phyloP scores from a whole-genome alignment of 306 rosid species.

The Dalbergia cochinchinensis region DNA sequence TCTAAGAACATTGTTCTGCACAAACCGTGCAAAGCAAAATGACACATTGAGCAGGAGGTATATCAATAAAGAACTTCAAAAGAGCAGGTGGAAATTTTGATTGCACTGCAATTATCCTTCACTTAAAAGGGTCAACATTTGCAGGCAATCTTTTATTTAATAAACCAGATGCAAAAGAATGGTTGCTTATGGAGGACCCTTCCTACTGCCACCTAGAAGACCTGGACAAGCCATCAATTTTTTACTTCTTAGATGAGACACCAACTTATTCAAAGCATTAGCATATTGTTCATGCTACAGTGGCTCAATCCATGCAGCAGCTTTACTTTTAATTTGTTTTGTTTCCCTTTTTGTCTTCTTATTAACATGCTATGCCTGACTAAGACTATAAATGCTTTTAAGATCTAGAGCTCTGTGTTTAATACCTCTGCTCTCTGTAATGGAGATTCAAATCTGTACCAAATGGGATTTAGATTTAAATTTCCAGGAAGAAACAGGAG shows the following conservation, averaged over 20 bases:
- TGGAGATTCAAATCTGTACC: conserved; percentile 22
- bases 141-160: background rate
- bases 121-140: conserved; percentile 15
- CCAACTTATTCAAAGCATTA: conserved; percentile 17
- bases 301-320: background rate
- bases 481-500: background rate
- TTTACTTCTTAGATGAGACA: conserved; percentile 1
- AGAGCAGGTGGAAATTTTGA: conserved; percentile 29
- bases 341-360: background rate
- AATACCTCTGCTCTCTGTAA: conserved; percentile 3
- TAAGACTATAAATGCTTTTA: conserved; percentile 13
- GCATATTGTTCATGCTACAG: conserved; percentile 3
- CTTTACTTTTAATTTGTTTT: conserved; percentile 4
- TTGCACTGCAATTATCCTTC: conserved; percentile 36
- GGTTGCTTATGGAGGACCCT: conserved; percentile 19
- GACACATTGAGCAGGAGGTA: conserved; percentile 48
- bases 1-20: conserved; percentile 75
- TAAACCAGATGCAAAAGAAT: conserved; percentile 15
- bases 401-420: background rate
- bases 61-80: conserved; percentile 35
- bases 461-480: conserved; percentile 9
- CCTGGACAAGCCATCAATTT: conserved; percentile 28
- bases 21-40: conserved; percentile 53
- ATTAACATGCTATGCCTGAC: background rate
- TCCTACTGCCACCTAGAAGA: conserved; percentile 34